A percentile compares a stretch with the other conserved stretches of the same genome.
Evolutionary conservation across 2,329 filamentous ascomycete genomes (phyloP).

Genomic region (Allantophomopsis cytisporea): DNA sequence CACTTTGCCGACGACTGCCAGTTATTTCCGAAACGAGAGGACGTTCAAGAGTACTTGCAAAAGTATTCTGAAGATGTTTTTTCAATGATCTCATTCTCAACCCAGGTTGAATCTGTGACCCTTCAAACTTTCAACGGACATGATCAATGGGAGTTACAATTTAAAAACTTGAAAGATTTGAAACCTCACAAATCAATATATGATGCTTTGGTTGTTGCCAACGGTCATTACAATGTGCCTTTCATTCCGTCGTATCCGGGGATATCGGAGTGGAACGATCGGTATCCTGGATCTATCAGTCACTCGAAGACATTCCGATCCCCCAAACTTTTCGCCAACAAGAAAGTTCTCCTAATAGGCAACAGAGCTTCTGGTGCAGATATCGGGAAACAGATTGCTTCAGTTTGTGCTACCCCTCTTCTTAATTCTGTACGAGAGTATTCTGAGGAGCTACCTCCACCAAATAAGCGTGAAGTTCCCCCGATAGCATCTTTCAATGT

Average conservation of each 20-base stretch:
- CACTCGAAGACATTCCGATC: slow-evolving; percentile 74
- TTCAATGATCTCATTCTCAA: slow-evolving; percentile 54
- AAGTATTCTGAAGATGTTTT: slow-evolving; percentile 52
- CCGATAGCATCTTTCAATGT: slow-evolving; percentile 43
- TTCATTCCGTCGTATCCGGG: slow-evolving; percentile 50
- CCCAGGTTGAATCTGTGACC: slow-evolving; percentile 50
- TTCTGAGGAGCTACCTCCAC: slow-evolving; percentile 15
- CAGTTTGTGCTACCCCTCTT: slow-evolving; percentile 42
- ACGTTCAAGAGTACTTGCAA: slow-evolving; percentile 62
- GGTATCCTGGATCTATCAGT: slow-evolving; percentile 45
- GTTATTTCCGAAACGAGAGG: slow-evolving; percentile 61
- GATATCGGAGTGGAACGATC: slow-evolving; percentile 41
- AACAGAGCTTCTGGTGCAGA: slow-evolving; percentile 77
- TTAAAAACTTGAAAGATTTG: slow-evolving; percentile 10
- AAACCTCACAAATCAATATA: slow-evolving; percentile 7
- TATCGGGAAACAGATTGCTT: slow-evolving; percentile 63
- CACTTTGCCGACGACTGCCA: slow-evolving; percentile 49
- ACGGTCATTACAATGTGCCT: slow-evolving; percentile 60
- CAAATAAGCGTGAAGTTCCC: slow-evolving; percentile 33
- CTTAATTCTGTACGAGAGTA: slow-evolving; percentile 48
- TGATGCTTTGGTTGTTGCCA: slow-evolving; percentile 69
- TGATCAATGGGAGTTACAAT: slow-evolving; percentile 40
- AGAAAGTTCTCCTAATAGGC: slow-evolving; percentile 74
- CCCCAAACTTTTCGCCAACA: slow-evolving; percentile 44
- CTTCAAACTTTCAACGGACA: slow-evolving; percentile 11